phyloP scores from a whole-genome alignment of 306 rosid species.

The Acacia confusa region DNA sequence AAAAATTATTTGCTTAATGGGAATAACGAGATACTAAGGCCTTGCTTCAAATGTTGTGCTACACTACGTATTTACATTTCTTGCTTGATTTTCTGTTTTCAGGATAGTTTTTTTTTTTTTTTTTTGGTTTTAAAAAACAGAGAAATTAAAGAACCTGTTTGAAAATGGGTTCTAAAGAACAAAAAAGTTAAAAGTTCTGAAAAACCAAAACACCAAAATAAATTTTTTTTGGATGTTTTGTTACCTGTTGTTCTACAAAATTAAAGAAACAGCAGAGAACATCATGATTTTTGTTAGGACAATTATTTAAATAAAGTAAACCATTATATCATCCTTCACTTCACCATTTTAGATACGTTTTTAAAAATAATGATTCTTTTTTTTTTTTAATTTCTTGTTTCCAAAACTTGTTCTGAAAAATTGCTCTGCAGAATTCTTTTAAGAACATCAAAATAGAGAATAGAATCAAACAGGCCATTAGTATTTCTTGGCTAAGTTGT shows the following conservation, averaged over 20 bases:
- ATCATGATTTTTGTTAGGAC: not conserved
- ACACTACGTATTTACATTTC: too few relatives aligned
- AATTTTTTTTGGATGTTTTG: too few relatives aligned
- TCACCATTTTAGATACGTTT: not conserved
- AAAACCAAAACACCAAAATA: not conserved
- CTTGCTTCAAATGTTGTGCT: too few relatives aligned
- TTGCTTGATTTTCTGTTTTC: not conserved
- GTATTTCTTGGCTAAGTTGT: slow-evolving; percentile 1
- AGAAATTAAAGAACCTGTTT: too few relatives aligned
- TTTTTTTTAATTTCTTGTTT: not conserved
- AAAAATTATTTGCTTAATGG: not conserved
- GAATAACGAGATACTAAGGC: not conserved
- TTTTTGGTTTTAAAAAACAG: too few relatives aligned
- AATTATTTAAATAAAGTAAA: not conserved
- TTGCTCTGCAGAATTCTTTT: not conserved
- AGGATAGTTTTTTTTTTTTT: not conserved
- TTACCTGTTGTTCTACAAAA: not conserved
- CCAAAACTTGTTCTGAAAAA: not conserved
- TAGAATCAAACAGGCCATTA: too few relatives aligned
- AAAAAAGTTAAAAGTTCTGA: not conserved
- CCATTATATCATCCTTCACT: not conserved
- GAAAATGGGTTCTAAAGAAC: not conserved
- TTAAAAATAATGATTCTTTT: too few relatives aligned
- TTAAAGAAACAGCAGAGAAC: not conserved
- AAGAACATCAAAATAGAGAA: not conserved